Evolutionary conservation across 106 monocot genomes (phyloP).

Genomic region (Dendrobium huoshanense): DNA sequence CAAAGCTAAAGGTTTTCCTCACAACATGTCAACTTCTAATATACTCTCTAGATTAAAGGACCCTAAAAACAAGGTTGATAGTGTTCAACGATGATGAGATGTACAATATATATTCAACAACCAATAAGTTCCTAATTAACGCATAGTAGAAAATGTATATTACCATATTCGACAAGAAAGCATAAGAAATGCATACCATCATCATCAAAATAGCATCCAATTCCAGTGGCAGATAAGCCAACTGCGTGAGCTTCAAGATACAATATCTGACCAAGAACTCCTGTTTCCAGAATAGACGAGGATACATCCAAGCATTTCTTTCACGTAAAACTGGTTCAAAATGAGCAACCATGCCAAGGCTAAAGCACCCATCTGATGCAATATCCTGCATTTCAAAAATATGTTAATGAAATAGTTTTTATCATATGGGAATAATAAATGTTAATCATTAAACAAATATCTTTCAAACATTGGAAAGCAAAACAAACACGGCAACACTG

Average conservation of each 20-base stretch:
- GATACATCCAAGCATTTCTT: conserved; percentile 96
- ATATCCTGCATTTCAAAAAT: conserved; percentile 61
- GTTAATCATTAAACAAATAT: neutral
- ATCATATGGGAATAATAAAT: neutral
- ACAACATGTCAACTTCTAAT: neutral
- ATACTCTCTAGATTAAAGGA: neutral
- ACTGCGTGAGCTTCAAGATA: conserved; percentile 98
- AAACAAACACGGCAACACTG: neutral
- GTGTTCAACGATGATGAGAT: neutral
- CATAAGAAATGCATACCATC: conserved; percentile 42
- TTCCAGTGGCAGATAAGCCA: conserved; percentile 95
- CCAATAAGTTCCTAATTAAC: neutral
- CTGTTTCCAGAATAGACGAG: conserved; percentile 93
- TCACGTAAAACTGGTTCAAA: conserved; percentile 74
- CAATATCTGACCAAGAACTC: conserved; percentile 84
- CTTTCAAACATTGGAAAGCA: neutral
- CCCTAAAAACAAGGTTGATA: neutral
- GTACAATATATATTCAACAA: neutral
- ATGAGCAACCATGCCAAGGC: conserved; percentile 87
- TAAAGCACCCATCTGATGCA: conserved; percentile 98
- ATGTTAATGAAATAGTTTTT: neutral
- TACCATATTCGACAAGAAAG: neutral
- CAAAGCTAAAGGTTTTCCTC: neutral
- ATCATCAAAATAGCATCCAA: conserved; percentile 98
- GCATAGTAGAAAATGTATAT: neutral